Base-by-base conservation (phyloP, 2,329 filamentous ascomycete species). In the Penicillium sp. region DNA sequence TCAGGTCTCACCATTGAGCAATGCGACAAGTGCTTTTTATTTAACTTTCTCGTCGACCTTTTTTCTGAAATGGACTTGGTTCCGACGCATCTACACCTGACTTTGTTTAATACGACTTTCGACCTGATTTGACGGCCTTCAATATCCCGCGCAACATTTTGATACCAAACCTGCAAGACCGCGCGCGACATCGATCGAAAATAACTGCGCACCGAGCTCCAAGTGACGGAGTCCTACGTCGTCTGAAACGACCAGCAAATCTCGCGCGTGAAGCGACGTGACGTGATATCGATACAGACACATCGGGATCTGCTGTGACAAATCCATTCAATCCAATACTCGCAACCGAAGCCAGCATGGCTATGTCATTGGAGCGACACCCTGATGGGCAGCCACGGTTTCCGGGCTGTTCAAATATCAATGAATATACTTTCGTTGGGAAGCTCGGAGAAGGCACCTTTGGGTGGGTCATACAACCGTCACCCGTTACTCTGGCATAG, bases 381-480 rank as follows among this genome's bases (percentile, higher is more conserved):
- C 66, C 64, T 54, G 67, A 75, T 70, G 83, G 73, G 58, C 77
- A 69, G 70, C 78, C 72, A 67, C 87, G 83, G 61, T 99, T 95
- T 72, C 80, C 81, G 49, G 94, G 94, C 58, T 97, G 93, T 79
- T 94, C 92, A 46, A 71, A 68, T 42, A 76, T 76, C 40, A 69
- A 70, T 14, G 71, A 77, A 34, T 77, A 73, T 56, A 71, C 71
- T 49, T 76, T 75, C 45, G 48, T 73, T 47, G 71, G 67, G 45
- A 79, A 79, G 85, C 84, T 99, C 52, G 93, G 93, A 64, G 93
- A 97, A 73, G 93, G 93, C 57, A 97, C 93, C 21, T 97, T 97
- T 77, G 93, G 93, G 87, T 90, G 77, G 65, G 85, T 69, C 4
- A 10, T 43, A n/a, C 11, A 5, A n/a, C 10, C 21, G 16, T 21